These are phyloP conservation scores for Ascochyta clinopodiicola DNA, from an alignment of 2,329 filamentous ascomycete species.

Conservation along the genomic window DNA sequence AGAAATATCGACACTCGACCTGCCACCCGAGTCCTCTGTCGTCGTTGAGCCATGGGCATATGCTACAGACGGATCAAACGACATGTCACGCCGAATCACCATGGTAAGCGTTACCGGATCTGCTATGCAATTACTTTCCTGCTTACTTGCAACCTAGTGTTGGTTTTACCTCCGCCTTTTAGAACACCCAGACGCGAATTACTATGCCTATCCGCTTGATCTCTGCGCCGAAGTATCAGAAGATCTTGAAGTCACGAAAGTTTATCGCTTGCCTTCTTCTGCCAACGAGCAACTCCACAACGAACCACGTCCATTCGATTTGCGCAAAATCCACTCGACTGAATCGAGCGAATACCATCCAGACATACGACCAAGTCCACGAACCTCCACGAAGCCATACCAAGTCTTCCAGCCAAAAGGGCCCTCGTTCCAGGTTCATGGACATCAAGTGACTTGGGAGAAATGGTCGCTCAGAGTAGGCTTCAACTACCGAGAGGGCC, in stretches of 20 bases:
- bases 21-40: slow-evolving; percentile 55
- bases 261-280: slow-evolving; percentile 57
- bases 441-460: slow-evolving; percentile 46
- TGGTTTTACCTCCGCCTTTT: slow-evolving; percentile 50
- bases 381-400: slow-evolving; percentile 28
- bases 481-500: slow-evolving; percentile 56
- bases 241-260: slow-evolving; percentile 57
- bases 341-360: slow-evolving; percentile 34
- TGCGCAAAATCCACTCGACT: slow-evolving; percentile 48
- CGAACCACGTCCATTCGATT: slow-evolving; percentile 49
- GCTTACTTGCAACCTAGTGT: slow-evolving; percentile 30
- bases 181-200: slow-evolving; percentile 58
- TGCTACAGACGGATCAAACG: slow-evolving; percentile 60
- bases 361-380: slow-evolving; percentile 16
- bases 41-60: slow-evolving; percentile 64
- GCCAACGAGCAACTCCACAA: slow-evolving; percentile 50
- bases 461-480: slow-evolving; percentile 54
- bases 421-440: slow-evolving; percentile 28
- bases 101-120: slow-evolving; percentile 51
- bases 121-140: too few species aligned
- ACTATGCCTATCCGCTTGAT: slow-evolving; percentile 65
- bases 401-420: slow-evolving; percentile 36
- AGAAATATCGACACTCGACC: slow-evolving; percentile 46
- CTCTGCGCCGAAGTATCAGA: slow-evolving; percentile 61
- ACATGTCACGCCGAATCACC: slow-evolving; percentile 56